A percentile compares a stretch with the other conserved stretches of the same genome.
Evolutionary conservation across 805 yeast species (phyloP).

Genomic region (Yueomyces sinensis): DNA sequence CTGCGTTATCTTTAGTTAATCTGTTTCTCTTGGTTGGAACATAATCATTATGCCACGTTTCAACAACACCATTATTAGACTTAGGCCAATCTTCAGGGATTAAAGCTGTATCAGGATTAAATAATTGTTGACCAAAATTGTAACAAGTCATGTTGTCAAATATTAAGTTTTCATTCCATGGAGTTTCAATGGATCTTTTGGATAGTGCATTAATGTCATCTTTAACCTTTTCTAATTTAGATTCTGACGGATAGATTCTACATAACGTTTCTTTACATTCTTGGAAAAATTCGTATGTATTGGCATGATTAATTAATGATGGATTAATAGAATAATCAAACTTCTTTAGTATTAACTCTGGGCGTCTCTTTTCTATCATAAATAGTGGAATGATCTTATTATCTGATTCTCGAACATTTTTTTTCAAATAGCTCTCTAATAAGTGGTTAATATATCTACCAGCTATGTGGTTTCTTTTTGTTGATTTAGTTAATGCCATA

Average conservation of each 20-base stretch:
- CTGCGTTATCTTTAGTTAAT: conserved; percentile 17
- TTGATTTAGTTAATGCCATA: conserved; percentile 55
- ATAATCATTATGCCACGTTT: conserved; percentile 45
- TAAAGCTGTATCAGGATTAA: conserved; percentile 42
- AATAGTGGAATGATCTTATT: conserved; percentile 22
- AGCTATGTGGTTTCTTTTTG: conserved; percentile 57
- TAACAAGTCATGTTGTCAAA: conserved; percentile 45
- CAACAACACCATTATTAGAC: conserved; percentile 43
- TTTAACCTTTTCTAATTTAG: conserved; percentile 12
- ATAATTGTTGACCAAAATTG: conserved; percentile 58
- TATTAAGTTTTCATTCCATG: conserved; percentile 57
- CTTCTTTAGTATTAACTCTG: conserved; percentile 15
- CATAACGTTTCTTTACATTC: conserved; percentile 67
- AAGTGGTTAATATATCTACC: conserved; percentile 43
- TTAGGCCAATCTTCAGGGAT: conserved; percentile 21
- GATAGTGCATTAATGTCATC: conserved; percentile 19
- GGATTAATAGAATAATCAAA: conserved; percentile 25
- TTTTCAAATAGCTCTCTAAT: conserved; percentile 21
- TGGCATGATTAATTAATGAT: conserved; percentile 45
- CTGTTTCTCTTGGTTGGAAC: conserved; percentile 56
- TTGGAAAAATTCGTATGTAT: conserved; percentile 37
- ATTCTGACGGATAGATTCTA: conserved; percentile 27
- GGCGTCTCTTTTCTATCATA: conserved; percentile 19
- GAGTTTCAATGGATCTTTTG: conserved; percentile 51
- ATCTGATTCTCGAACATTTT: too few relatives aligned